Evolutionary conservation across 352 stramenopile genomes (phyloP).

Genomic region (Blastocystis sp.): DNA sequence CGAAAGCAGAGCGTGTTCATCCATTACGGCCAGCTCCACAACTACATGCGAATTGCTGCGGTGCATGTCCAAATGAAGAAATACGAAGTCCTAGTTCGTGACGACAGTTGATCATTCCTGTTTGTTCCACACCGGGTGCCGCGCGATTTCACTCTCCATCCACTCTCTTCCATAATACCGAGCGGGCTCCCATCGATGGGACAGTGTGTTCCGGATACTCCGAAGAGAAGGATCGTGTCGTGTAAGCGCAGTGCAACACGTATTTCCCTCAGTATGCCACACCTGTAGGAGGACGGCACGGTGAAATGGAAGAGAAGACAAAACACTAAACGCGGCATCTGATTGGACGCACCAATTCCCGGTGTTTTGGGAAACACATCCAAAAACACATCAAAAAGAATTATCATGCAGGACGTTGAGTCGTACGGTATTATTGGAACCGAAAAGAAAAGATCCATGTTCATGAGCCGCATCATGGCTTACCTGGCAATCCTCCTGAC

Average conservation of each 20-base stretch:
- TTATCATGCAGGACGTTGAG: slow-evolving; percentile 45
- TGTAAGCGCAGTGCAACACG: too few relatives aligned
- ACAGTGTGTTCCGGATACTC: too few relatives aligned
- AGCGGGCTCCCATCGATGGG: too few relatives aligned
- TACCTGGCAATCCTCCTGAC: slow-evolving; percentile 40
- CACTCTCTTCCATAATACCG: too few relatives aligned
- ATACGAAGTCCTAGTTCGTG: not conserved
- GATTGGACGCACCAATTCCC: not conserved
- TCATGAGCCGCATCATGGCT: slow-evolving; percentile 17
- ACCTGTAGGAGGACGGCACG: too few relatives aligned
- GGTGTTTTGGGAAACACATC: not conserved
- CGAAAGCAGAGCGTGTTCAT: not conserved
- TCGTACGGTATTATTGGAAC: slow-evolving; percentile 1
- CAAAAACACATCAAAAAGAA: not conserved
- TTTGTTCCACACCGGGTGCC: too few relatives aligned
- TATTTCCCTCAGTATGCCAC: too few relatives aligned
- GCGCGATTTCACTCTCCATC: too few relatives aligned
- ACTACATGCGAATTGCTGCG: slow-evolving; percentile 18
- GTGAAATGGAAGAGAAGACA: not conserved
- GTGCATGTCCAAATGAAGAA: slow-evolving; percentile 15
- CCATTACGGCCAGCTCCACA: slow-evolving; percentile 33
- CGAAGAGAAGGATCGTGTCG: too few relatives aligned
- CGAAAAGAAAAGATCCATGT: slow-evolving; percentile 3
- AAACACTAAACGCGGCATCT: slow-evolving; percentile 24
- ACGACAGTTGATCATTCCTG: too few relatives aligned